Conservation (phyloP, 495 filamentous ascomycete species). For the Penicillium paradoxum region DNA sequence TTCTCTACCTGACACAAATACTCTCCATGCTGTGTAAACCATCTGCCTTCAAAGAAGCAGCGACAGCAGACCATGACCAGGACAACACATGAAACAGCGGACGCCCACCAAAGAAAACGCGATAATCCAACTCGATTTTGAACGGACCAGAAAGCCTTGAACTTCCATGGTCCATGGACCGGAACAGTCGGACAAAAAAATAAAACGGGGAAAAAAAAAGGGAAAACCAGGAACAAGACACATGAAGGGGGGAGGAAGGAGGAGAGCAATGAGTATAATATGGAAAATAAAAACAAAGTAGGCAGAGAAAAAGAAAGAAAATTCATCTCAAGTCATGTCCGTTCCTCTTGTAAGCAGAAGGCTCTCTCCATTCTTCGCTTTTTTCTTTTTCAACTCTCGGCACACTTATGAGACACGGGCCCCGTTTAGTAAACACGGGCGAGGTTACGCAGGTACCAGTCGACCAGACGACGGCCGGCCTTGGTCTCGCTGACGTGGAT, state of each 20-base stretch:
- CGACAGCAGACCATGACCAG: slow-evolving; percentile 22
- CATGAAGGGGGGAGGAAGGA: slow-evolving; percentile 16
- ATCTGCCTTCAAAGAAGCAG: slow-evolving; percentile 12
- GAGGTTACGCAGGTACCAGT: slow-evolving; percentile 98
- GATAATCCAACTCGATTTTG: slow-evolving; percentile 36
- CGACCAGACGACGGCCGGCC: slow-evolving; percentile 90
- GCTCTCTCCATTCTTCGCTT: slow-evolving; percentile 22
- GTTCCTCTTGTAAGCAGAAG: slow-evolving; percentile 23
- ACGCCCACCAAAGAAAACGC: slow-evolving; percentile 26
- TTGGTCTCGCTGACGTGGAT: slow-evolving; percentile 99
- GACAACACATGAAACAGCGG: slow-evolving; percentile 23
- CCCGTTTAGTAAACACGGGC: slow-evolving; percentile 78
- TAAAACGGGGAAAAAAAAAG: slow-evolving; percentile 17
- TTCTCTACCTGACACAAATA: slow-evolving; percentile 23
- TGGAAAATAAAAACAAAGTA: slow-evolving; percentile 18
- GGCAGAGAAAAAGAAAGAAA: slow-evolving; percentile 27
- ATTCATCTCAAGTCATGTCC: slow-evolving; percentile 33
- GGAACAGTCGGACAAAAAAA: slow-evolving; percentile 21
- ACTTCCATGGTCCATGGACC: slow-evolving; percentile 15
- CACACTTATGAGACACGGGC: slow-evolving; percentile 10
- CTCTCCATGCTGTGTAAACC: slow-evolving; percentile 14
- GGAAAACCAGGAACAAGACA: slow-evolving; percentile 15
- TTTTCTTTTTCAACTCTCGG: slow-evolving; percentile 18
- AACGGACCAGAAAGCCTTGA: slow-evolving; percentile 13
- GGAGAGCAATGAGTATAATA: slow-evolving; percentile 17